Conservation (phyloP, 768 basidiomycete species). For the Boletus speciosus region DNA sequence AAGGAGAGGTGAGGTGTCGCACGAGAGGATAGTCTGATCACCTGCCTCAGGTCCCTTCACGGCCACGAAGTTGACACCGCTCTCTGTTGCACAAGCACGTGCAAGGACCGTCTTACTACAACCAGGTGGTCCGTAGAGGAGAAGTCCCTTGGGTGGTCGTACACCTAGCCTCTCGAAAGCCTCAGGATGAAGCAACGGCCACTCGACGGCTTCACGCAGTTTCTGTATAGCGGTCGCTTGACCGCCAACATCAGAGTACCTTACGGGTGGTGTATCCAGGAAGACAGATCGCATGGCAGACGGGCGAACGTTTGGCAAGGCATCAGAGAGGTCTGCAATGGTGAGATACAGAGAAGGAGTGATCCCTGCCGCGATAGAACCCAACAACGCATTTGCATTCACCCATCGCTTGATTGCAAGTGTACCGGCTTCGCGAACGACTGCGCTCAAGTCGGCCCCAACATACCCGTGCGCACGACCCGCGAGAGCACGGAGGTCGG, state of each 20-base stretch:
- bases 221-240: conserved; percentile 79
- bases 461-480: conserved; percentile 92
- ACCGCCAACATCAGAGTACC: conserved; percentile 88
- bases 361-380: conserved; percentile 3
- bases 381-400: conserved; percentile 18
- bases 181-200: conserved; percentile 87
- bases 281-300: conserved; percentile 94
- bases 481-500: conserved; percentile 65
- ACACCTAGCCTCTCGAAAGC: conserved; percentile 87
- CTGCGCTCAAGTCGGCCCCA: conserved; percentile 90
- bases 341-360: conserved; percentile 41
- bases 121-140: conserved; percentile 95
- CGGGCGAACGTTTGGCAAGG: conserved; percentile 79
- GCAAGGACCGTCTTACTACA: conserved; percentile 95
- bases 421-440: conserved; percentile 91
- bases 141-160: conserved; percentile 80
- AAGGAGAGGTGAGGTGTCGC: conserved; percentile 1
- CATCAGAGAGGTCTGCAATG: conserved; percentile 59
- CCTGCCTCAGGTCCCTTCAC: conserved; percentile 95
- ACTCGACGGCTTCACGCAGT: conserved; percentile 88
- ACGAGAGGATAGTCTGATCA: not conserved
- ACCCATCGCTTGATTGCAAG: conserved; percentile 85
- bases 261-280: conserved; percentile 77
- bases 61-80: conserved; percentile 93
- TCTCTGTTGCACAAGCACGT: conserved; percentile 88